A percentile compares a stretch with the other conserved stretches of the same genome.
phyloP scores from a whole-genome alignment of 495 filamentous ascomycete species.

The Aspergillus leporis region DNA sequence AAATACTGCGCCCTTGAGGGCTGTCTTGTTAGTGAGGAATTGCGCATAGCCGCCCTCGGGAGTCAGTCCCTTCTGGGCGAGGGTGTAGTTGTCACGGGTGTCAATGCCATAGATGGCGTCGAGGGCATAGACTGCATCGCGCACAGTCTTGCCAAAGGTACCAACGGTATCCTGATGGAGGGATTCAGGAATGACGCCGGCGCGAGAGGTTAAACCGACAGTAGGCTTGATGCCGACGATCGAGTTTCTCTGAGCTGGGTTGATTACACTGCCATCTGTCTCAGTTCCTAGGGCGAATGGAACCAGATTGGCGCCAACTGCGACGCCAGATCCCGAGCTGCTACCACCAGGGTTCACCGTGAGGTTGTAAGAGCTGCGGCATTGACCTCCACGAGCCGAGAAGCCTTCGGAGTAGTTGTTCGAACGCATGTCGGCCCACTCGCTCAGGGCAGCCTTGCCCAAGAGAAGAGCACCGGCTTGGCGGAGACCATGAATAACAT shows the following conservation, averaged over 20 bases:
- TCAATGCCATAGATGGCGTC: slow-evolving; percentile 68
- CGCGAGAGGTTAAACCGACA: slow-evolving; percentile 62
- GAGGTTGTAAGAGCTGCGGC: slow-evolving; percentile 66
- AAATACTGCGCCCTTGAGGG: slow-evolving; percentile 62
- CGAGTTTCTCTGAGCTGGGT: slow-evolving; percentile 66
- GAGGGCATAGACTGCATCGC: slow-evolving; percentile 64
- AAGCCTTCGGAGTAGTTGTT: slow-evolving; percentile 72
- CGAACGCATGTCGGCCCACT: slow-evolving; percentile 75
- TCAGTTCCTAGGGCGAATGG: slow-evolving; percentile 70
- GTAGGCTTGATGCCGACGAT: slow-evolving; percentile 70
- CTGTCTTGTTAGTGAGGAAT: slow-evolving; percentile 52
- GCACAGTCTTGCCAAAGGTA: slow-evolving; percentile 62
- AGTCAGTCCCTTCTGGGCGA: slow-evolving; percentile 53
- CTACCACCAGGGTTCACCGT: slow-evolving; percentile 67
- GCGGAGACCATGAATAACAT: slow-evolving; percentile 60
- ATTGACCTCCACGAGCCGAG: slow-evolving; percentile 64
- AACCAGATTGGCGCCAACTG: slow-evolving; percentile 61
- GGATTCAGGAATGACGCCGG: slow-evolving; percentile 64
- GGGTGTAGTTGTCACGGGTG: slow-evolving; percentile 58
- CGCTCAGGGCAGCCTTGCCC: slow-evolving; percentile 68
- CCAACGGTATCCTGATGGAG: slow-evolving; percentile 68
- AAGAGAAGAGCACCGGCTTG: slow-evolving; percentile 66
- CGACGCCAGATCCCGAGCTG: slow-evolving; percentile 62
- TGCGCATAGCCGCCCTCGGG: slow-evolving; percentile 55
- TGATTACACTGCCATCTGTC: slow-evolving; percentile 74